Conservation (phyloP, 1,139 yeast species). For the Yamadazyma membranifaciens region DNA sequence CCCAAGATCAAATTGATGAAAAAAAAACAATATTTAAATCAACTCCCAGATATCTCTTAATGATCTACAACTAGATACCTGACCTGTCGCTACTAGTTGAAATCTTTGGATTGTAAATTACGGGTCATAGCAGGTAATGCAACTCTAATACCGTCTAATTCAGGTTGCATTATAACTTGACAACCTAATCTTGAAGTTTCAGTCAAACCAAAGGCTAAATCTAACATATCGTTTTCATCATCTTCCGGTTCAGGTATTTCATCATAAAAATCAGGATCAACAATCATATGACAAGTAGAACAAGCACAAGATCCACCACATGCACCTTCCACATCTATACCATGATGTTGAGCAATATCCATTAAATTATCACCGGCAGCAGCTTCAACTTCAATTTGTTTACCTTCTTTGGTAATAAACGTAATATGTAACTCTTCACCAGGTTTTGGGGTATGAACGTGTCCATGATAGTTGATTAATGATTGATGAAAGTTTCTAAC, state of each 20-base stretch:
- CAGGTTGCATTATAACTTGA: conserved; percentile 86
- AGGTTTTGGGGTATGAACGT: conserved; percentile 82
- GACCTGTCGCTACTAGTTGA: conserved; percentile 25
- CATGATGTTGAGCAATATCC: conserved; percentile 93
- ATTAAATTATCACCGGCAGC: conserved; percentile 89
- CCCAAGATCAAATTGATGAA: too few species aligned
- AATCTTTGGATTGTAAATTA: conserved; percentile 79
- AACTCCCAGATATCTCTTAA: too few species aligned
- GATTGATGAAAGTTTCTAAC: conserved; percentile 22
- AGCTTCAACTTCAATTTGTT: conserved; percentile 76
- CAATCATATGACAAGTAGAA: conserved; percentile 94
- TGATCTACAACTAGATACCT: too few species aligned
- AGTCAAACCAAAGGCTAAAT: conserved; percentile 93
- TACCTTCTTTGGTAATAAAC: conserved; percentile 89
- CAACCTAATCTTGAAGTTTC: conserved; percentile 97
- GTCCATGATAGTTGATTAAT: conserved; percentile 58
- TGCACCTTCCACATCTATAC: conserved; percentile 96
- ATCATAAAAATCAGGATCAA: conserved; percentile 93
- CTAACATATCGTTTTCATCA: conserved; percentile 98
- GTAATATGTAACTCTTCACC: conserved; percentile 93
- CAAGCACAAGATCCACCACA: conserved; percentile 99
- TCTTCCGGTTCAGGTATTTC: conserved; percentile 92
- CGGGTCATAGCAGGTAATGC: conserved; percentile 98
- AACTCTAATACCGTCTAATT: conserved; percentile 89
- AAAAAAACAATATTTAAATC: too few species aligned